Base-by-base conservation (phyloP, 352 stramenopile genomes). In the Globisporangium polare region DNA sequence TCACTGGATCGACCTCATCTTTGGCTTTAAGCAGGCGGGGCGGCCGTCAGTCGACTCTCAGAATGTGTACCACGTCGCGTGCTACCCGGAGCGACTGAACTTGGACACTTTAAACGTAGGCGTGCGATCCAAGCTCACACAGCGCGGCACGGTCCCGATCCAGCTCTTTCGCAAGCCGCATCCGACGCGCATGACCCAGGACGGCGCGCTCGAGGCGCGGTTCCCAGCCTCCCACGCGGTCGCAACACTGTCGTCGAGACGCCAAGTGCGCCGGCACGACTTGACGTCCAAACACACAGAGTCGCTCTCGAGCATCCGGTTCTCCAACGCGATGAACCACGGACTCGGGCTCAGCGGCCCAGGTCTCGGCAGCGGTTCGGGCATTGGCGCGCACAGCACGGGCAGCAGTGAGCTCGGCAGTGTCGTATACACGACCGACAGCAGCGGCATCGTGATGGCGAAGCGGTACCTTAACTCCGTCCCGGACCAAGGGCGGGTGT, bases 1-100 rank as follows among this genome's bases (percentile, higher is more conserved):
- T 71, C 77, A 94, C 71, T 99, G 98, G 98, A 97, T 99, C 35
- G 97, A 99, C 80, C 83, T 99, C 27, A 90, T 99, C 27, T 99
- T 99, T 77, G 97, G 97, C 0, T 98, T 86, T 75, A 98, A 99
- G 57, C 98, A 99, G 68, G 73, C 78, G 47, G 96, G 97, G 22
- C 69, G 83, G 43, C 69, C 75, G 12, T 93, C 97, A 0, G 80
- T 96, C 20, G 79, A 96, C 53, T 79, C 83, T 0, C 68, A 93
- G 59, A 99, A 99, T 60, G 73, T 98, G 24, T 99, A 98, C 69
- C 83, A 96, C 53, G 86, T 90, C 33, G 83, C 77, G 1, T 92
- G 83, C 55, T 90, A 92, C 49, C 85, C 85, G 1, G 85, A 94
- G 47, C 73, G 75, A 24, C 62, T 94, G 52, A 83, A 94, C 72